These are phyloP conservation scores for Paralagenidium karlingii DNA, from an alignment of 352 stramenopile species.

Conservation along the genomic window DNA sequence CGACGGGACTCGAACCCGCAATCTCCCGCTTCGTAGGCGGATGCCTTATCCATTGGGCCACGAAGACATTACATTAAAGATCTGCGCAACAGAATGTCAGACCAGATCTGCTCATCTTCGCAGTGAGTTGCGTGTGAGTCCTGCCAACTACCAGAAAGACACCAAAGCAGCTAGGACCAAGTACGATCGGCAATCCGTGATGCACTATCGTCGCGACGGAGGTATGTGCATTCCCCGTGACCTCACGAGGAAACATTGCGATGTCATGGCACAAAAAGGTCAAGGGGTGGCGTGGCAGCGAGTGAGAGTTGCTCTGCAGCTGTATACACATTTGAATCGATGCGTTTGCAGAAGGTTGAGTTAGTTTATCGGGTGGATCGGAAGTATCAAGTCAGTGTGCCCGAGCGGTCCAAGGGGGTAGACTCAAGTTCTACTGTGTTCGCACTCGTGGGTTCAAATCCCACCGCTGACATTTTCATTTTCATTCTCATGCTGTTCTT, in stretches of 20 bases:
- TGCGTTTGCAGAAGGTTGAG: too few species aligned
- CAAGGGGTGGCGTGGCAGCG: too few species aligned
- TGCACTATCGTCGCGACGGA: constrained; percentile 28
- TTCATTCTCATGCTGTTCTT: too few species aligned
- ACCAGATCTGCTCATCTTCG: too few species aligned
- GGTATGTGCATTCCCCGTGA: constrained; percentile 24
- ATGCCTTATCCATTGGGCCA: constrained; percentile 8
- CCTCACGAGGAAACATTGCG: constrained; percentile 14
- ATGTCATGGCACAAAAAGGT: too few species aligned
- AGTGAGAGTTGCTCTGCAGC: too few species aligned
- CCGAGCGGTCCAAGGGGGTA: constrained; percentile 64
- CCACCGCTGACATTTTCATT: constrained; percentile 38
- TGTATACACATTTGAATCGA: too few species aligned
- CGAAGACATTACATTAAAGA: constrained; percentile 7
- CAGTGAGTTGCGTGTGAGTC: too few species aligned
- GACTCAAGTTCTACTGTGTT: constrained; percentile 59
- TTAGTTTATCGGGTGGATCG: too few species aligned
- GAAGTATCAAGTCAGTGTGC: constrained; percentile 14
- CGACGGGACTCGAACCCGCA: constrained; percentile 10
- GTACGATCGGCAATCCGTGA: constrained; percentile 26
- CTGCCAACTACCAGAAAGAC: constrained; percentile 38
- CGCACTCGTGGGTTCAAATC: constrained; percentile 75
- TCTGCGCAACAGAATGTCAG: too few species aligned
- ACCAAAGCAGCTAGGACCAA: constrained; percentile 7
- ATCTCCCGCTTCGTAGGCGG: constrained; percentile 10